Evolutionary conservation across 208 protist species (phyloP), one percentile per base, ranked within the genome.

Genomic region (Trypanosoma congolense): DNA sequence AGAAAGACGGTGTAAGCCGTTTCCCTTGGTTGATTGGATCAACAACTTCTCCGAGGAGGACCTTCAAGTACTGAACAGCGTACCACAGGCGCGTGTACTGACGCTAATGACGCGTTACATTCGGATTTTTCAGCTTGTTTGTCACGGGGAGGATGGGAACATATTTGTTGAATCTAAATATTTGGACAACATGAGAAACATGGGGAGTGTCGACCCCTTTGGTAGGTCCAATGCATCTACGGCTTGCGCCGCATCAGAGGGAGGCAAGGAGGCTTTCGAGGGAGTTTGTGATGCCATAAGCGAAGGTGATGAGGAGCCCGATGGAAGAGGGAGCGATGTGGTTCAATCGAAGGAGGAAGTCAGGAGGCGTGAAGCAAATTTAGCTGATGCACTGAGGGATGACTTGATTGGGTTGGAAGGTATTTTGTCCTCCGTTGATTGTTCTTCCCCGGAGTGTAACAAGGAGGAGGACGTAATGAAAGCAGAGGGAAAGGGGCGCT

Each of bases 41-140:
- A 78, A 81, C 53, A 55, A 62, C 40, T 91, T 94, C 31, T 48
- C 77, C 3, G 47, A 54, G 21, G 73, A 75, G 14, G 83, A 92
- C 31, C 41, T 84, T 4, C 68, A 74, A 16, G 28, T 80, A 12
- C n/a, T 94, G n/a, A 80, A 77, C 36, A 62, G 46, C 48, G 65
- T 82, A 10, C 66, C 72, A 6, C 73, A 89, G 48, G 47, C 59
- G 3, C 51, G 45, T 1, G 61, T 88, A 0, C 24, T 94, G 31
- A 54, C 51, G 16, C 31, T 91, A 12, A 38, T 94, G 5, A 60
- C 47, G 3, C 64, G 71, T 3, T 88, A 90, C 51, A 35, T 65
- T 2, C 65, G 73, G 19, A 73, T 94, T 9, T 92, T 94, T 69
- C 87, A 94, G 60, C 70, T 94, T 8, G 47, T 84, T 41, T 77